Evolutionary conservation across 176 grass and related monocot species (phyloP).

Genomic region (Carex cristatella): DNA sequence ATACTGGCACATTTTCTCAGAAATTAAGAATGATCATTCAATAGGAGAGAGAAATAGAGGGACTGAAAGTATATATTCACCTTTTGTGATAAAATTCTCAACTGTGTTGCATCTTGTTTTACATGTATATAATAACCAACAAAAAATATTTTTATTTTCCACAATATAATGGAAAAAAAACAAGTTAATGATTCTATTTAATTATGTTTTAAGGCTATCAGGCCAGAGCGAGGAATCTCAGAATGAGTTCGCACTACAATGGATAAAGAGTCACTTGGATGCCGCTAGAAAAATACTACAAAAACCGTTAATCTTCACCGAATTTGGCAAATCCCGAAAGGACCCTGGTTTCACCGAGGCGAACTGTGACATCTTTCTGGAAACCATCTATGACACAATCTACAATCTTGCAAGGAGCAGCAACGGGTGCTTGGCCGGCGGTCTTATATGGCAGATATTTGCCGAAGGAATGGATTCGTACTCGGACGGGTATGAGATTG

Average conservation of each 20-base stretch:
- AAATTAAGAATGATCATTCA: background rate
- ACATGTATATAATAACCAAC: background rate
- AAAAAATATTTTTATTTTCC: background rate
- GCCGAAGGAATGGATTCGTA: conserved; percentile 18
- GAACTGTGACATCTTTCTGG: background rate
- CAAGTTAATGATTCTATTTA: background rate
- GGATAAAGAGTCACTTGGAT: conserved; percentile 24
- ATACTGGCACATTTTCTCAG: background rate
- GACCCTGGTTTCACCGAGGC: conserved; percentile 9
- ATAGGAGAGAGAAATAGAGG: background rate
- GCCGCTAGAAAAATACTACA: conserved; percentile 2
- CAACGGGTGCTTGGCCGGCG: conserved; percentile 10
- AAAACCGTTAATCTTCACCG: conserved; percentile 26
- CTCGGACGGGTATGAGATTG: conserved; percentile 30
- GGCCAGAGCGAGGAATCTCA: background rate
- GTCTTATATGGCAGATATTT: conserved; percentile 33
- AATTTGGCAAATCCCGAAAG: conserved; percentile 35
- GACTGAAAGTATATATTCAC: background rate
- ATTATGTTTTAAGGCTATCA: conserved; percentile 18
- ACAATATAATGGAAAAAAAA: background rate
- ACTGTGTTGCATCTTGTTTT: background rate
- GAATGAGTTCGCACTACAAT: conserved; percentile 11
- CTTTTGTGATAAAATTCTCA: no score
- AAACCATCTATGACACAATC: background rate
- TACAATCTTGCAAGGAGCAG: conserved; percentile 11